Evolutionary conservation across 805 yeast genomes (phyloP).

Genomic region (Hanseniaspora lindneri): DNA sequence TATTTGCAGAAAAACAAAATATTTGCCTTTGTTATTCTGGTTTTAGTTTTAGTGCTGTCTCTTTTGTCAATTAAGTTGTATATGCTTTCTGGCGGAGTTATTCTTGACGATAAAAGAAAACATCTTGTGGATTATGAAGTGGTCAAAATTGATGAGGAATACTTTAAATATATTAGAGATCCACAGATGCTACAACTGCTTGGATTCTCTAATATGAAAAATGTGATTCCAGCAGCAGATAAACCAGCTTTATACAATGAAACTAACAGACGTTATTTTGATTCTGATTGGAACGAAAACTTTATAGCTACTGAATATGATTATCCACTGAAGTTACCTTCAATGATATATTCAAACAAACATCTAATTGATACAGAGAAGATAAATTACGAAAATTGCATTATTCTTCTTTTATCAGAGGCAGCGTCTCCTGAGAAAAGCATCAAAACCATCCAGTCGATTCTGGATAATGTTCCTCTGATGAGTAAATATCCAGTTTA

Average conservation of each 20-base stretch:
- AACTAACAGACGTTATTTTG: not conserved
- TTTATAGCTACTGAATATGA: not conserved
- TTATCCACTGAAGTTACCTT: slow-evolving; percentile 7
- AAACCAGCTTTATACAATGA: not conserved
- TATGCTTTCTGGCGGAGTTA: no score
- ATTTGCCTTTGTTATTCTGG: no score
- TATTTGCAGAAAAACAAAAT: no score
- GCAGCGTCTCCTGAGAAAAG: not conserved
- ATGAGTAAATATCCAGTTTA: slow-evolving; percentile 7
- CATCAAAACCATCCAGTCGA: slow-evolving; percentile 2
- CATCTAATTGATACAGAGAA: not conserved
- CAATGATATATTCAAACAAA: slow-evolving; percentile 1
- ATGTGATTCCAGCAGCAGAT: not conserved
- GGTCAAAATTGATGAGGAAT: not conserved
- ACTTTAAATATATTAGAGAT: not conserved
- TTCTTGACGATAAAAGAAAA: no score
- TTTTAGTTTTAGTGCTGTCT: no score
- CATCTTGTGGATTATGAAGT: not conserved
- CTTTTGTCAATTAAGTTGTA: no score
- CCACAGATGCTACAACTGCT: slow-evolving; percentile 6
- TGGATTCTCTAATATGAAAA: not conserved
- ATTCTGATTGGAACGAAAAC: not conserved
- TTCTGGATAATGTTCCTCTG: not conserved
- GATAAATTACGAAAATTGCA: slow-evolving; percentile 1
- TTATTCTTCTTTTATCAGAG: slow-evolving; percentile 6